Percentiles rank a stretch among this genome's conserved stretches.
Conservation (phyloP, 1,284 basidiomycete genomes). For the Sphagnurus paluster region DNA sequence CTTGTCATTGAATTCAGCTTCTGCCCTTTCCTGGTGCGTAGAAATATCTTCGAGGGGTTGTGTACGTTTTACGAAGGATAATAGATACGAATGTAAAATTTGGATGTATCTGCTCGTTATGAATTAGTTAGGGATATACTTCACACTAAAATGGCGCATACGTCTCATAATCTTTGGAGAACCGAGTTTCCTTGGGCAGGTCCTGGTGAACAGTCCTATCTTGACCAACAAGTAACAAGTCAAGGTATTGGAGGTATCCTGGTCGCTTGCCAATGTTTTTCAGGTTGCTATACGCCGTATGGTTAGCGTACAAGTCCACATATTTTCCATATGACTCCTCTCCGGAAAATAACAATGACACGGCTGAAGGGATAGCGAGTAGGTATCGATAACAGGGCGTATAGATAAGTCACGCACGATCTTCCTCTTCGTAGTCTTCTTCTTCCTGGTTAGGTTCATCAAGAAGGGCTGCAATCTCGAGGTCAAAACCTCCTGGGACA, state of each 20-base stretch:
- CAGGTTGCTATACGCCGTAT: conserved; percentile 89
- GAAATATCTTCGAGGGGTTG: conserved; percentile 87
- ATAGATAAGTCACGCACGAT: conserved; percentile 54
- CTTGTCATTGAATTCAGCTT: conserved; percentile 70
- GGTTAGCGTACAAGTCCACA: conserved; percentile 89
- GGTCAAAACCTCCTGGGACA: conserved; percentile 76
- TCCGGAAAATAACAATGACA: conserved; percentile 90
- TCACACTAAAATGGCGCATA: conserved; percentile 38
- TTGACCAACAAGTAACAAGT: conserved; percentile 68
- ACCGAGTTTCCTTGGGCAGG: conserved; percentile 71
- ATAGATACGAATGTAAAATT: conserved; percentile 80
- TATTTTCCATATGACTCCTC: conserved; percentile 96
- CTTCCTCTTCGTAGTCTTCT: conserved; percentile 78
- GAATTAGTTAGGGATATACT: conserved; percentile 12
- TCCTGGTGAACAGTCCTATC: conserved; percentile 65
- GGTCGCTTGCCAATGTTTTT: conserved; percentile 79
- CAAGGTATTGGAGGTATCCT: conserved; percentile 91
- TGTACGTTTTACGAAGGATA: conserved; percentile 86
- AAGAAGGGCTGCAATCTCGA: conserved; percentile 78
- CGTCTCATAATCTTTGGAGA: conserved; percentile 78
- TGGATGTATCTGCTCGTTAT: conserved; percentile 69
- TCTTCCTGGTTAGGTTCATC: conserved; percentile 76
- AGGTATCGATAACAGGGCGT: conserved; percentile 11
- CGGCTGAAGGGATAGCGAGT: conserved; percentile 50
- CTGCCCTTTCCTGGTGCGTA: conserved; percentile 62